Conservation (phyloP, 2,329 filamentous ascomycete genomes). For the Scedosporium apiospermum region DNA sequence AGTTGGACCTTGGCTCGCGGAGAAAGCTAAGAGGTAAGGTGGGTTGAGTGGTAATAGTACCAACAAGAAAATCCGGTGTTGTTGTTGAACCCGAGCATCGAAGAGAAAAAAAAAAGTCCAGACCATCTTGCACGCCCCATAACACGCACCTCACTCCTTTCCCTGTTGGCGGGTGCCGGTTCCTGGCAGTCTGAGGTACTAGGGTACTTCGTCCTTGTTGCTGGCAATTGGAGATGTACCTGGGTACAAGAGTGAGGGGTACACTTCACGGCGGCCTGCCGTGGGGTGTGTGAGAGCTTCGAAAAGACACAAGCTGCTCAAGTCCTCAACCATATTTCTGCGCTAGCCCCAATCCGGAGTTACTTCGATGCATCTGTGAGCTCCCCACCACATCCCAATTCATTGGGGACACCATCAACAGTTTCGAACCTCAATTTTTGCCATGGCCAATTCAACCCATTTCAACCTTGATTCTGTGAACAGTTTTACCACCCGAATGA, state of each 20-base stretch:
- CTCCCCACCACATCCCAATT: constrained; percentile 7
- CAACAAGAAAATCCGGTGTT: neutral
- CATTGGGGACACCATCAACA: constrained; percentile 9
- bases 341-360: constrained; percentile 21
- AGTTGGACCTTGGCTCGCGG: neutral
- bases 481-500: neutral
- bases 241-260: neutral
- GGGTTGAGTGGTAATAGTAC: neutral
- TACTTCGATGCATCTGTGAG: neutral
- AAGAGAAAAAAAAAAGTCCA: constrained; percentile 6
- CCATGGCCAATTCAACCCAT: neutral
- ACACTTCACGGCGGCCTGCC: neutral
- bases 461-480: neutral
- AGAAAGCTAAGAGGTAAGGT: neutral
- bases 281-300: neutral
- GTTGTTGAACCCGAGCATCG: constrained; percentile 5
- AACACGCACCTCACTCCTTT: neutral
- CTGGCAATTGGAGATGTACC: neutral
- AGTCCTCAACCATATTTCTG: constrained; percentile 32
- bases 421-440: neutral
- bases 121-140: neutral
- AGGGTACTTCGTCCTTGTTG: no score
- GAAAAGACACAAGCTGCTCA: neutral
- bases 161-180: neutral
- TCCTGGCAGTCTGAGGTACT: neutral